Base-by-base conservation (phyloP, 495 filamentous ascomycete species). In the Ramalina intermedia region DNA sequence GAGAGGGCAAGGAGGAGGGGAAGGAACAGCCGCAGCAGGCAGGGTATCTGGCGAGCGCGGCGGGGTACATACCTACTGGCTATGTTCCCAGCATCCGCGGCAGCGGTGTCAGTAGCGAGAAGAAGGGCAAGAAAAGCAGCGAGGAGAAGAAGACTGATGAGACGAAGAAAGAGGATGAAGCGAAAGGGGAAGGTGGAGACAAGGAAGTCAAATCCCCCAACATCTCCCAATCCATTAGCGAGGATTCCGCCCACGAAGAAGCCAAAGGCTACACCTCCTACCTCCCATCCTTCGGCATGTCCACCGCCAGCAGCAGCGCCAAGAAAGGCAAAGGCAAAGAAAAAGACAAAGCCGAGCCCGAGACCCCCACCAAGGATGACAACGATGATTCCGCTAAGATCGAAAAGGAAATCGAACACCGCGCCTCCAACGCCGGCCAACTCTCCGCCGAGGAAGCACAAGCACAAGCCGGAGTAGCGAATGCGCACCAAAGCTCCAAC, bases 51-150 rank as follows among this genome's bases (percentile, higher is more conserved):
- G 29, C 54, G 0, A 56, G 46, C 12, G 54, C 54, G 41, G 54
- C 54, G 24, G 54, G 54, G 17, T 56, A 56, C 11, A 55, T 55
- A 14, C 53, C 53, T 17, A 52, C 49, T 5, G 37, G 40, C 17
- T 55, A 55, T 13, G 48, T 56, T 13, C 54, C 54, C 16, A 43
- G 50, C n/a, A 44, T 56, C 17, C 11, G 54, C 14, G 7, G 29
- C 29, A 33, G 21, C 14, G 39, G 17, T 7, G 6, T 3, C 2
- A 8, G 29, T 33, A 3, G 29, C 29, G 7, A 3, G 6, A 12
- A 33, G 8, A 12, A 33, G 2, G 29, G 29, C 12, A 13, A 33
- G 29, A 33, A 33, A 13, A 9, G 6, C 29, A 33, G 20, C 16
- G 40, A 36, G 2, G 41, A 49, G 40, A 9, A 27, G 1, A 42